Base-by-base conservation (phyloP, 441 rosid species). In the Metrosideros polymorpha region DNA sequence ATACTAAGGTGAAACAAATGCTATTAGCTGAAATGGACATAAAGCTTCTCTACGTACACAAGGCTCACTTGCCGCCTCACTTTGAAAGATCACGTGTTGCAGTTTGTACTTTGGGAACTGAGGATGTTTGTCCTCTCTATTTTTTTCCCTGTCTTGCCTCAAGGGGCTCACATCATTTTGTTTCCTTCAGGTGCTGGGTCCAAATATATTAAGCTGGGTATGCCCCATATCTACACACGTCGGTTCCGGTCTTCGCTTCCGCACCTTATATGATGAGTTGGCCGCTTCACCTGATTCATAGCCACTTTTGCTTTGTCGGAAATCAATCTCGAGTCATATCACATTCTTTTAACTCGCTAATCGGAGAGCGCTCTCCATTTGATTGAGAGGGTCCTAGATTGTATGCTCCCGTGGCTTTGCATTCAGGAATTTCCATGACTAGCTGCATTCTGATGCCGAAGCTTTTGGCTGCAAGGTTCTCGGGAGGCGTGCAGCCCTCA, bases 161-260 rank as follows among this genome's bases (percentile, higher is more conserved):
- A 6, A 35, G 39, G 12, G 53, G 50, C 63, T 83, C 55, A 42
- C 51, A 35, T 17, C 55, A 18, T 77, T 39, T 29, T 49, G 71
- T 55, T 53, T 86, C 85, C 77, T 90, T 86, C 92, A 96, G 99
- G 95, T 95, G 54, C 92, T 96, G 85, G 99, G 99, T 87, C 97
- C 95, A 52, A 92, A 90, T 90, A 89, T 95, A 90, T 92, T 92
- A 57, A 89, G 95, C 90, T 96, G 99, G 99, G 49, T 92, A 30
- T 96, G 98, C 82, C 98, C 98, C 84, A 85, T 87, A 12, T 89
- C 97, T 47, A 89, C 87, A 54, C 95, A 96, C 88, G 90, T 93
- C 5, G 95, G 95, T 88, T 90, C 94, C 14, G 99, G 99, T 91
- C 92, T 96, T 84, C 94, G 88, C 85, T 95, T 93, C 86, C 96